phyloP scores from a whole-genome alignment of 495 filamentous ascomycete species.

The Schizothecium vesticola region DNA sequence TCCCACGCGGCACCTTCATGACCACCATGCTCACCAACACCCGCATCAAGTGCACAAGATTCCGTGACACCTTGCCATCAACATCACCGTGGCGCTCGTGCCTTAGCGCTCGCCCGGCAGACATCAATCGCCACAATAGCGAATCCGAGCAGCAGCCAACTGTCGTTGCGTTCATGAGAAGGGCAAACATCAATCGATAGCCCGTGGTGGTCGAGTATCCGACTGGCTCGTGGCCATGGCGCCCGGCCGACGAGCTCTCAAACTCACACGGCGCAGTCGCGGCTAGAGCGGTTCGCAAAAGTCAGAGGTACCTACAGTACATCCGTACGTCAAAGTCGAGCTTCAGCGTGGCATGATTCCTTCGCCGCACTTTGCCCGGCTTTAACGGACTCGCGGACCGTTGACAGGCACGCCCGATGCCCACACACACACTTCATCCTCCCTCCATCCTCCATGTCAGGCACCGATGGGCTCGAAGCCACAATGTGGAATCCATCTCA shows the following conservation, averaged over 20 bases:
- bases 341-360: background rate
- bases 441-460: background rate
- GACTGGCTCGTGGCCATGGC: too few relatives aligned
- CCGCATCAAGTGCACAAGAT: background rate
- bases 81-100: background rate
- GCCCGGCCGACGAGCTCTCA: background rate
- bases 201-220: background rate
- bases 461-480: background rate
- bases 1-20: background rate
- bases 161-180: background rate
- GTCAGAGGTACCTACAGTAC: too few relatives aligned
- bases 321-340: too few relatives aligned
- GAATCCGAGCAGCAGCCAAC: slow-evolving; percentile 6
- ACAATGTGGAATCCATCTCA: background rate
- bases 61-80: background rate
- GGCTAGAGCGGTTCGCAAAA: background rate
- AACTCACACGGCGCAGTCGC: background rate
- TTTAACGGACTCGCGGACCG: background rate
- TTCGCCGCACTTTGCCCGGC: background rate
- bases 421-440: background rate
- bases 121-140: background rate
- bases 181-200: background rate
- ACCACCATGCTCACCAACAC: background rate
- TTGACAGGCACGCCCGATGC: background rate
- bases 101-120: slow-evolving; percentile 3